Evolutionary conservation across 1,139 yeast species (phyloP), one percentile per base, ranked within the genome.

Genomic region (Kurtzmaniella quercitrusa): DNA sequence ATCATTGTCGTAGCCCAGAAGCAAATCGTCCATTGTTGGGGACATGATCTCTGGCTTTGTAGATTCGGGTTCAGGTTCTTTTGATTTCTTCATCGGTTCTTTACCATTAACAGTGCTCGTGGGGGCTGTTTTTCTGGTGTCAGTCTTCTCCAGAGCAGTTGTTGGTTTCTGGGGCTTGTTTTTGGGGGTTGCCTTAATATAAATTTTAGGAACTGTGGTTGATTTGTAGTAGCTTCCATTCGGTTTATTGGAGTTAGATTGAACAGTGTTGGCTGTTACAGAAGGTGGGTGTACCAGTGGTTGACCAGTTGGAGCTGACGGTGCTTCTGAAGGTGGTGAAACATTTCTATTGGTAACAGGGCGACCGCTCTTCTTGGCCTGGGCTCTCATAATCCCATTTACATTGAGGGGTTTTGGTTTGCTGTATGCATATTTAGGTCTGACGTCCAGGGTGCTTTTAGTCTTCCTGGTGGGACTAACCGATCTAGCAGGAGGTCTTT

Each of bases 401-500:
- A 71, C 58, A 48, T 72, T 68, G 45, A 72, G 48, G 0, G 77
- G 77, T 49, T 68, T 63, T 2, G 78, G 77, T 50, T 72, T 64
- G 34, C 54, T 65, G 51, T 72, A 72, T 11, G 63, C 55, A 47
- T 70, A 71, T 15, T 65, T 60, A 3, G 39, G 18, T 17, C 40
- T 16, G 15, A 36, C 27, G 10, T 41, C 40, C 12, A 37, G 39
- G 2, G 40, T 27, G 10, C 37, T 18, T 19, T 40, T 31, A 2
- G 45, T 34, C 31, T 38, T 36, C 14, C 16, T 27, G 3, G 38
- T 19, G n/a, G 45, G 34, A 18, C 31, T 40, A 39, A 24, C 47
- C 45, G 29, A 49, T 48, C n/a, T 47, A 36, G 41, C 50, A 43
- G 18, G 42, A 5, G 48, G 46, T 17, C 41, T 42, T 3, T 36